phyloP scores from a whole-genome alignment of 1,284 basidiomycete species.

The Ganoderma lingzhi region DNA sequence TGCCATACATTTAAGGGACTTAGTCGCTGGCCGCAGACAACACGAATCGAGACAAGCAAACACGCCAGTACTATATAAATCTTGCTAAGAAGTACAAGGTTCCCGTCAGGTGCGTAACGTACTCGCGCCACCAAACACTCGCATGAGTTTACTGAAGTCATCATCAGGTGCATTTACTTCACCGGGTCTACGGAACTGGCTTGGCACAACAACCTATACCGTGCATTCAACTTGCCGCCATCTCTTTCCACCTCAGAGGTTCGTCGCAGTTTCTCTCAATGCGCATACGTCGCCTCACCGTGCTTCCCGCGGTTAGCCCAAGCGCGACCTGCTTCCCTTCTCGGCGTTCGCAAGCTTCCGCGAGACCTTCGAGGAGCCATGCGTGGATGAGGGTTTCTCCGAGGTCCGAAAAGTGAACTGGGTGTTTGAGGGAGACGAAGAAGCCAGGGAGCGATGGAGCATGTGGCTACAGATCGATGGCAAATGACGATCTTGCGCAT shows the following conservation, averaged over 20 bases:
- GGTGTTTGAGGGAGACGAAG: slow-evolving; percentile 78
- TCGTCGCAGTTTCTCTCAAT: slow-evolving; percentile 8
- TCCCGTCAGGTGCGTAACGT: slow-evolving; percentile 57
- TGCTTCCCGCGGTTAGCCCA: slow-evolving; percentile 38
- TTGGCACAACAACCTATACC: slow-evolving; percentile 91
- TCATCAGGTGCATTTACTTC: slow-evolving; percentile 75
- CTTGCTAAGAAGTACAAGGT: slow-evolving; percentile 66
- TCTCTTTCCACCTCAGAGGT: slow-evolving; percentile 45
- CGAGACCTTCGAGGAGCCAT: slow-evolving; percentile 73
- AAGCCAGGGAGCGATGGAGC: slow-evolving; percentile 75
- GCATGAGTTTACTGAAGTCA: slow-evolving; percentile 6
- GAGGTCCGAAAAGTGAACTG: slow-evolving; percentile 83
- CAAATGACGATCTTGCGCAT: slow-evolving; percentile 44
- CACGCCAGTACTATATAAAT: slow-evolving; percentile 74
- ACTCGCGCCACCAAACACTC: slow-evolving; percentile 9
- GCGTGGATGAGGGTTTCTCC: slow-evolving; percentile 72
- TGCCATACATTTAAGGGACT: neutral
- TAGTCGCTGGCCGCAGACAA: slow-evolving; percentile 65
- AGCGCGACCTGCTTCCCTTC: slow-evolving; percentile 70
- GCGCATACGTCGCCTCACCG: neutral
- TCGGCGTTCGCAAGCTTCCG: slow-evolving; percentile 69
- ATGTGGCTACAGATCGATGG: slow-evolving; percentile 82
- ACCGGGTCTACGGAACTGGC: slow-evolving; percentile 78
- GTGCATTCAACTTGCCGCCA: slow-evolving; percentile 67
- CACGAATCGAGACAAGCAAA: slow-evolving; percentile 79